Evolutionary conservation across 2,329 filamentous ascomycete genomes (phyloP).

Genomic region (Aspergillus neotritici): DNA sequence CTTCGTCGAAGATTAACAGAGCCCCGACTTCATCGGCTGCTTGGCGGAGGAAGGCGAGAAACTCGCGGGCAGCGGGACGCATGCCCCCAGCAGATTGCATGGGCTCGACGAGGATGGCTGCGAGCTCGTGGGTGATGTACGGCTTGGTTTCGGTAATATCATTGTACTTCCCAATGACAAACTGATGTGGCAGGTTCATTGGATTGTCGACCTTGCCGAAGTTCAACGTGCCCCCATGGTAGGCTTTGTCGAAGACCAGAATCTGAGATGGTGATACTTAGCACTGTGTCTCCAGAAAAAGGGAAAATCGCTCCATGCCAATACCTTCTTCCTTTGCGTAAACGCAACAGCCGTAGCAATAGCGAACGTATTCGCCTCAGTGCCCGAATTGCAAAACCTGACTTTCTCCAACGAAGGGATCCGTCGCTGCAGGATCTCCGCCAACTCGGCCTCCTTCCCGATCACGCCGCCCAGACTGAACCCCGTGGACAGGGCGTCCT

Average conservation of each 20-base stretch:
- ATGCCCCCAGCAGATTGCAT: slow-evolving; percentile 62
- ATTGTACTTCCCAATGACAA: slow-evolving; percentile 59
- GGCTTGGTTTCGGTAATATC: slow-evolving; percentile 45
- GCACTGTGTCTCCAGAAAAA: neutral
- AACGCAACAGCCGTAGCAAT: slow-evolving; percentile 50
- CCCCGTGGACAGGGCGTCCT: slow-evolving; percentile 44
- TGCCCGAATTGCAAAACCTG: slow-evolving; percentile 61
- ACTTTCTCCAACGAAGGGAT: slow-evolving; percentile 51
- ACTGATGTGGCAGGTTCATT: slow-evolving; percentile 51
- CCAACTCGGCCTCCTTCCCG: slow-evolving; percentile 48
- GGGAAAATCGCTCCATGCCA: neutral
- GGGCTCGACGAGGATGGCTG: slow-evolving; percentile 60
- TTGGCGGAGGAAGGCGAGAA: slow-evolving; percentile 48
- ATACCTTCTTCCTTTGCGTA: slow-evolving; percentile 38
- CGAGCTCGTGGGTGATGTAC: slow-evolving; percentile 44
- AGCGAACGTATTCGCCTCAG: slow-evolving; percentile 59
- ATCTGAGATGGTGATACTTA: slow-evolving; percentile 22
- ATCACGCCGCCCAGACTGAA: slow-evolving; percentile 53
- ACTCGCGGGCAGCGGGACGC: slow-evolving; percentile 47
- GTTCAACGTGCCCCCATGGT: slow-evolving; percentile 52
- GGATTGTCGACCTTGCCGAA: slow-evolving; percentile 29
- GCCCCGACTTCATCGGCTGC: slow-evolving; percentile 47
- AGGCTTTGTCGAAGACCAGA: slow-evolving; percentile 48
- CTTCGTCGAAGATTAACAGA: slow-evolving; percentile 64
- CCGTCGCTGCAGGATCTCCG: slow-evolving; percentile 47